These are phyloP conservation scores for Nymphaea thermarum DNA, from an alignment of 164 flowering plant genomes.

Conservation along the genomic window DNA sequence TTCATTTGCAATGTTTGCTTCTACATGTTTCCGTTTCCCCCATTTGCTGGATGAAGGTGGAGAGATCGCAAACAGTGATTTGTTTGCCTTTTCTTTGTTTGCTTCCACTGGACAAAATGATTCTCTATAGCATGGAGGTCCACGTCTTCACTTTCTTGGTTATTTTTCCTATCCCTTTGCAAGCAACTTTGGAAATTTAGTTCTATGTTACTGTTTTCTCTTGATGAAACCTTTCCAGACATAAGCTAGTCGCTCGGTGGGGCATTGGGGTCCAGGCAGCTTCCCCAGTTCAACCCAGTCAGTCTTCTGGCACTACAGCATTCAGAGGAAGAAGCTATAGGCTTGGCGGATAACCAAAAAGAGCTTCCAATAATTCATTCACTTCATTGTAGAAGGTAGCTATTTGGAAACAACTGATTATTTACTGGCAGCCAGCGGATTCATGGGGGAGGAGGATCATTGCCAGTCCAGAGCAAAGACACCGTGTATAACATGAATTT, in stretches of 20 bases:
- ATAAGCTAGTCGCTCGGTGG: constrained; percentile 39
- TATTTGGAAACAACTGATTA: no score
- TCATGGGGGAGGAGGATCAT: no score
- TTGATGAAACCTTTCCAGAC: constrained; percentile 12
- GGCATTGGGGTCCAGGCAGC: constrained; percentile 35
- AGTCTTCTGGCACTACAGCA: constrained; percentile 18
- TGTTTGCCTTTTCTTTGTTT: not conserved
- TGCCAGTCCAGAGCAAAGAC: no score
- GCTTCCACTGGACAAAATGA: not conserved
- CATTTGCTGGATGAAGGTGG: not conserved
- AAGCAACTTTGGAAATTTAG: not conserved
- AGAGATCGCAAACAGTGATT: not conserved
- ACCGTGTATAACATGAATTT: no score
- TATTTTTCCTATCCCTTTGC: no score
- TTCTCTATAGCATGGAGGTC: not conserved
- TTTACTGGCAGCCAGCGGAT: no score
- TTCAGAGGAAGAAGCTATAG: constrained; percentile 39
- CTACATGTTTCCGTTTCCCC: not conserved
- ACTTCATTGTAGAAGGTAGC: no score
- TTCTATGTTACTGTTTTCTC: not conserved
- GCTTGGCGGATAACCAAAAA: constrained; percentile 10
- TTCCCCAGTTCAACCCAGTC: constrained; percentile 24
- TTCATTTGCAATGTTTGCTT: not conserved
- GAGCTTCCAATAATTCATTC: no score
- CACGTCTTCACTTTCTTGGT: not conserved